A percentile compares a stretch with the other conserved stretches of the same genome.
phyloP scores from a whole-genome alignment of 805 yeast genomes.

The Cyberlindnera subsufficiens region DNA sequence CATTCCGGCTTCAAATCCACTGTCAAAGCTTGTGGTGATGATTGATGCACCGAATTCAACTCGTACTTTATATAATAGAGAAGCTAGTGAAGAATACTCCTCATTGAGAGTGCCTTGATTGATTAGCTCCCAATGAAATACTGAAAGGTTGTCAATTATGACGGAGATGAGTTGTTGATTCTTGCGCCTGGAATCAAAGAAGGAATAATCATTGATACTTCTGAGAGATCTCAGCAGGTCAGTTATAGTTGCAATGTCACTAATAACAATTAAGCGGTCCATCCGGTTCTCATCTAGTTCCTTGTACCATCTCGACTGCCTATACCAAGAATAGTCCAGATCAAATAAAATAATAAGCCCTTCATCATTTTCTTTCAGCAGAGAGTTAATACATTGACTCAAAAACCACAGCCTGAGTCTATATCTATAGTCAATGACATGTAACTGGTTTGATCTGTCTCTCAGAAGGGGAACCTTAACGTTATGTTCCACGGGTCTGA shows the following conservation, averaged over 20 bases:
- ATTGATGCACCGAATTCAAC: constrained; percentile 3
- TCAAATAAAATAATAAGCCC: constrained; percentile 5
- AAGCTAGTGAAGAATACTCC: constrained; percentile 1
- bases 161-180: background rate
- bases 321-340: constrained; percentile 7
- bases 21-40: constrained; percentile 7
- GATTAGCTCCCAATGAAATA: background rate
- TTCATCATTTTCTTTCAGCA: background rate
- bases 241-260: background rate
- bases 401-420: background rate
- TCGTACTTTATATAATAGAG: background rate
- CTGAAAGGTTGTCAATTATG: constrained; percentile 11
- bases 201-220: background rate
- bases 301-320: background rate
- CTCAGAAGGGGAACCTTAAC: background rate
- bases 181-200: no score
- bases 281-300: background rate
- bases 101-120: background rate
- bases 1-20: constrained; percentile 2
- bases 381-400: background rate
- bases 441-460: background rate
- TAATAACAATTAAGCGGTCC: background rate
- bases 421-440: background rate
- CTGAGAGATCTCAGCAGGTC: background rate
- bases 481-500: background rate